Conservation (phyloP, 192 early-diverging fungal genomes). For the Chytriomyces confervae region DNA sequence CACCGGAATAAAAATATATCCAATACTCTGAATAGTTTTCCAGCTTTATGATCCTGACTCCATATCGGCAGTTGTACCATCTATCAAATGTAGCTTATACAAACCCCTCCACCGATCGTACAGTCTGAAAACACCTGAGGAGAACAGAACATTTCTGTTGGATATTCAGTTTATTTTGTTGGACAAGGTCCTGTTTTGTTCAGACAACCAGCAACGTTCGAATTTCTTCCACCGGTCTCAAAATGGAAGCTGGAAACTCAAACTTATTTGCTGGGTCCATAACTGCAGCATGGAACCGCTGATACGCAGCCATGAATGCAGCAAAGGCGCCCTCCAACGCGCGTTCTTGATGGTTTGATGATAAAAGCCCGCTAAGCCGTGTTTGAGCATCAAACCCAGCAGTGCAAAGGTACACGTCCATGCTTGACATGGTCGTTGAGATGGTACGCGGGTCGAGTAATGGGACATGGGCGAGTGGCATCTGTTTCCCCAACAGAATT, state of each 20-base stretch:
- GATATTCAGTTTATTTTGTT: background rate
- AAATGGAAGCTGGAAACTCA: slow-evolving; percentile 22
- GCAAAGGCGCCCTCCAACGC: slow-evolving; percentile 25
- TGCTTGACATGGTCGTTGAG: slow-evolving; percentile 54
- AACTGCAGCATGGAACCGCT: slow-evolving; percentile 20
- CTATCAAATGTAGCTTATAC: too few species aligned
- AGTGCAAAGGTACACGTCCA: slow-evolving; percentile 73
- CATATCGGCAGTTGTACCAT: too few species aligned
- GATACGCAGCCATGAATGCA: slow-evolving; percentile 24
- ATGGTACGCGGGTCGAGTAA: slow-evolving; percentile 61
- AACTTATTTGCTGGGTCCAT: slow-evolving; percentile 16
- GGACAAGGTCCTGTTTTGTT: background rate
- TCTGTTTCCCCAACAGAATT: slow-evolving; percentile 32
- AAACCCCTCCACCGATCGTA: too few species aligned
- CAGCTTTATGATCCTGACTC: too few species aligned
- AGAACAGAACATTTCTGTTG: too few species aligned
- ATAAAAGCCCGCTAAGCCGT: slow-evolving; percentile 10
- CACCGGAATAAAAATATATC: too few species aligned
- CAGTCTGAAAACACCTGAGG: too few species aligned
- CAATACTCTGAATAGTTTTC: too few species aligned
- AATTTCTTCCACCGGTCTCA: slow-evolving; percentile 22
- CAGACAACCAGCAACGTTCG: slow-evolving; percentile 11
- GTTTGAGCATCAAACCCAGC: slow-evolving; percentile 63
- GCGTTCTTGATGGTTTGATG: slow-evolving; percentile 11
- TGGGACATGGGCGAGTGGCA: slow-evolving; percentile 62